Evolutionary conservation across 2,329 filamentous ascomycete genomes (phyloP), one percentile per base, ranked within the genome.

Genomic region (Thielaviopsis euricoi): DNA sequence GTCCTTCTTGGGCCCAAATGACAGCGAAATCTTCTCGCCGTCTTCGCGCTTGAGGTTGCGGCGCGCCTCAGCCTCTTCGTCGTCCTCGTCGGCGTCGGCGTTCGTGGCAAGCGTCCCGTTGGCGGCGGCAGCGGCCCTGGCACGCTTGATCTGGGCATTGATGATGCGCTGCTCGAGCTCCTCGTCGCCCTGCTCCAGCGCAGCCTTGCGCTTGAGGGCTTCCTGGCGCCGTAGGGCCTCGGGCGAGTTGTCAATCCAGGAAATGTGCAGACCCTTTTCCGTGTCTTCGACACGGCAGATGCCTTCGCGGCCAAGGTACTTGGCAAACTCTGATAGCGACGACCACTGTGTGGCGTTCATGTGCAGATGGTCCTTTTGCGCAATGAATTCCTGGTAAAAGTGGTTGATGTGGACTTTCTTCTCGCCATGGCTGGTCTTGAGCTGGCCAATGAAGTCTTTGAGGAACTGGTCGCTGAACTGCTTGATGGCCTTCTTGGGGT

Each of bases 351-450:
- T 97, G 7, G 89, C 77, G 70, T 96, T 96, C 86, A 97, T 89
- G 68, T 97, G 93, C 9, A 93, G 75, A 67, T 97, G 91, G 65
- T 89, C 79, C 69, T 90, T 89, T 64, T 91, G 85, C 17, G 82
- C 78, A 64, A 97, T 96, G 65, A 95, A 93, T 66, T 90, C 85
- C 68, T 97, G 89, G 71, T 98, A 98, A 69, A 97, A 97, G 61
- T 87, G 83, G 66, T 98, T 98, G 55, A 90, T 81, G 37, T 90
- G 80, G 1, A 97, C 83, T 65, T 82, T 80, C 70, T 98, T 98
- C 71, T 95, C 89, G 62, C 89, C 89, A 66, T 98, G 93, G 0
- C 84, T 81, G 0, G 90, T 95, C 59, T 82, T 79, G 6, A 98
- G 75, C 1, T 93, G 75, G 59, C 81, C 75, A 1, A 94, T 62